phyloP scores from a whole-genome alignment of 306 rosid species.

The Abrus precatorius region DNA sequence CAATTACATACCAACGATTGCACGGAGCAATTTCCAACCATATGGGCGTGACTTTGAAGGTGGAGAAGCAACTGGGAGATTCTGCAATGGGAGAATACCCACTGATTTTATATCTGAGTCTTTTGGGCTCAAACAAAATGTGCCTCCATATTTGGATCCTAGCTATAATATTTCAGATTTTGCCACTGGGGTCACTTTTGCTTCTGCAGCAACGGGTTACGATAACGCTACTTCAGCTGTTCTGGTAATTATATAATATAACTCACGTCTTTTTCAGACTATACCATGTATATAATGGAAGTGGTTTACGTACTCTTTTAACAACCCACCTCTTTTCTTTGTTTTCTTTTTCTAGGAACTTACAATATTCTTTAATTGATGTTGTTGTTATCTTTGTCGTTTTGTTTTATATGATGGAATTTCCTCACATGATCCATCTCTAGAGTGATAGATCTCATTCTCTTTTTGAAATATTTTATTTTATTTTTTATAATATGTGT shows the following conservation, averaged over 20 bases:
- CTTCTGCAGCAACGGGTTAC: slow-evolving; percentile 94
- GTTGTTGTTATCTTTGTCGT: too few species aligned
- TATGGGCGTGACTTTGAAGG: slow-evolving; percentile 93
- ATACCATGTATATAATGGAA: too few species aligned
- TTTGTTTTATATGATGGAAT: too few species aligned
- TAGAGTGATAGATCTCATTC: too few species aligned
- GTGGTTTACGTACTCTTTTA: too few species aligned
- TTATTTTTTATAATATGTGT: too few species aligned
- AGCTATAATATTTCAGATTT: slow-evolving; percentile 76
- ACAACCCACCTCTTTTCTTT: neutral
- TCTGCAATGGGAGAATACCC: slow-evolving; percentile 78
- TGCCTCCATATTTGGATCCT: slow-evolving; percentile 94
- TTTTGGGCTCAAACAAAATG: slow-evolving; percentile 60
- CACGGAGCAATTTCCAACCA: slow-evolving; percentile 85
- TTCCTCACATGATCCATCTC: too few species aligned
- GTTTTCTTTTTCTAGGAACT: neutral
- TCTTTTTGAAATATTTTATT: too few species aligned
- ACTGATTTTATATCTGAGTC: slow-evolving; percentile 82
- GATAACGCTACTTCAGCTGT: slow-evolving; percentile 91
- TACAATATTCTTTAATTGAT: too few species aligned
- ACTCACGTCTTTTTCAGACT: neutral
- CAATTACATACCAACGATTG: slow-evolving; percentile 83
- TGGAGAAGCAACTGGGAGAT: slow-evolving; percentile 83
- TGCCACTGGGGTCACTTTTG: slow-evolving; percentile 83
- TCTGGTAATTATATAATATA: slow-evolving; percentile 53